Percentiles rank a stretch among this genome's conserved stretches.
phyloP scores from a whole-genome alignment of 2,329 filamentous ascomycete species.

The Triangularia setosa region DNA sequence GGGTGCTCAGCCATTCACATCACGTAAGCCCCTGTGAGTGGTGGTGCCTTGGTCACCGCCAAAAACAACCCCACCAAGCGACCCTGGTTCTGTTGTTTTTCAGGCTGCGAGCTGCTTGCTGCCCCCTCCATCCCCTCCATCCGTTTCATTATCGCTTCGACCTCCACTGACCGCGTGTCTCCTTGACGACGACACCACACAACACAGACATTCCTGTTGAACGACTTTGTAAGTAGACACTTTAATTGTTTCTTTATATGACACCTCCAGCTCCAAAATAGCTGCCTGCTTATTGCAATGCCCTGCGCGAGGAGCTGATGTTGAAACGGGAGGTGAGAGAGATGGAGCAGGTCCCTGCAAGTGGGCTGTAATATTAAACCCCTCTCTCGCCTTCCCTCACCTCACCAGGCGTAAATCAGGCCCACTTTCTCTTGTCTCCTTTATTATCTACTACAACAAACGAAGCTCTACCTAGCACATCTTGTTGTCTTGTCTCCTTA shows the following conservation, averaged over 20 bases:
- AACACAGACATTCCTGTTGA: no score
- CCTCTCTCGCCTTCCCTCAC: background rate
- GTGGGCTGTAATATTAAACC: slow-evolving; percentile 3
- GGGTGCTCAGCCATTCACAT: background rate
- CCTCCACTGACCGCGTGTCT: slow-evolving; percentile 3
- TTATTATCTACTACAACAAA: background rate
- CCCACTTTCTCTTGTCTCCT: background rate
- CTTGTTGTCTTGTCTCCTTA: no score
- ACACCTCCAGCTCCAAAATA: background rate
- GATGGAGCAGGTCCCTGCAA: background rate
- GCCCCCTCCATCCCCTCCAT: slow-evolving; percentile 13
- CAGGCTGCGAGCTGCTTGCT: background rate
- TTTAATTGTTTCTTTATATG: background rate
- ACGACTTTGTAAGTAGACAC: background rate
- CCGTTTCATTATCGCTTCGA: slow-evolving; percentile 21
- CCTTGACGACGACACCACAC: background rate
- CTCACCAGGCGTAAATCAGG: background rate
- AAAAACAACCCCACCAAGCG: background rate
- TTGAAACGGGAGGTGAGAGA: background rate
- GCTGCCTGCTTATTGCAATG: background rate
- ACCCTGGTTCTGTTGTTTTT: background rate
- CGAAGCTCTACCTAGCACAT: no score
- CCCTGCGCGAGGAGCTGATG: background rate
- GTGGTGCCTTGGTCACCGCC: background rate
- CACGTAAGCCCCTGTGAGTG: background rate